Evolutionary conservation across 1,284 basidiomycete species (phyloP), one percentile per base, ranked within the genome.

Genomic region (Psilocybe mexicana): DNA sequence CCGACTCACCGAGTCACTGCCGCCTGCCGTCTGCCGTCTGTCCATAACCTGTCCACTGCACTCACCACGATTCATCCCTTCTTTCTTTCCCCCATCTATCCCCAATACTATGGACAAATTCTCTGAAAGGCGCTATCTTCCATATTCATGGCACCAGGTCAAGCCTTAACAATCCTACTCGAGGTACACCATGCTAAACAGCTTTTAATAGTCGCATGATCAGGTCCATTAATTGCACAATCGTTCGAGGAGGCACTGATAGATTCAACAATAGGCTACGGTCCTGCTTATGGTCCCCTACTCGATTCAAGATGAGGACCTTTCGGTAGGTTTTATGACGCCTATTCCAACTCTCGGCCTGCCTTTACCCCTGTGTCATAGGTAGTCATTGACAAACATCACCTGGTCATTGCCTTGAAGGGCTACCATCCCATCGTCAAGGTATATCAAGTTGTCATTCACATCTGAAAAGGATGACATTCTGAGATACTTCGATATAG

Each of bases 231-330:
- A 55, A 58, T 59, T 43, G 54, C 30, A 40, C 36, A 46, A 40
- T 48, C 36, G 48, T 40, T 51, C 48, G 49, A 40, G 28, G n/a
- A 43, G 36, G 24, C 50, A 44, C 57, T 60, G 33, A 61, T 64
- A 52, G 57, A 18, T 59, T 60, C 35, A 55, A 47, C 47, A 38
- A 14, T 52, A 92, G 90, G 90, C 88, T 33, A 92, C 90, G n/a
- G 82, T 92, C 18, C 74, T 92, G 28, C 75, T 92, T 40, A 79
- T 88, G 64, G 82, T 92, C 38, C 90, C 89, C 0, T 84, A 85
- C 63, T 82, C 84, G 59, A 85, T 86, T 2, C 76, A 81, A 51
- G 85, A 87, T 60, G 87, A 89, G 33, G 88, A 92, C 63, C 74
- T 90, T 18, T 74, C 79, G 59, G 90, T 90, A 66, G 69, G 85